Percentiles rank a stretch among this genome's conserved stretches.
Conservation (phyloP, 1,139 yeast species). For the Pichia kudriavzevii region DNA sequence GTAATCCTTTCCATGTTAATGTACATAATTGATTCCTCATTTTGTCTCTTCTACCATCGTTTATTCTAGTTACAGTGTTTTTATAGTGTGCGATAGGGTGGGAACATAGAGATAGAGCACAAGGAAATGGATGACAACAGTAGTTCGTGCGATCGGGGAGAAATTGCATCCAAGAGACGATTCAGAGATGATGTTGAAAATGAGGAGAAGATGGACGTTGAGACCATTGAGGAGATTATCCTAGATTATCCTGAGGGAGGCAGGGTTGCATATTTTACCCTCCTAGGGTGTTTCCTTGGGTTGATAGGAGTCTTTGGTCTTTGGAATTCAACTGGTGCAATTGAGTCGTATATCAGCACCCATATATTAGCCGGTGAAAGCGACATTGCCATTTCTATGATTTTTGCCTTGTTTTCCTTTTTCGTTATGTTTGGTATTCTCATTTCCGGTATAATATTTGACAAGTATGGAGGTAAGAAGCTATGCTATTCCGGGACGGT, state of each 20-base stretch:
- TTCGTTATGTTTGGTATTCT: conserved; percentile 49
- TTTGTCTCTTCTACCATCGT: too few relatives aligned
- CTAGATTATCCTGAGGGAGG: conserved; percentile 58
- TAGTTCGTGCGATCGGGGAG: too few relatives aligned
- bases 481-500: conserved; percentile 41
- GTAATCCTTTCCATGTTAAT: too few relatives aligned
- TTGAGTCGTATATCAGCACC: conserved; percentile 54
- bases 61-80: too few relatives aligned
- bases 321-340: conserved; percentile 61
- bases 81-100: too few relatives aligned
- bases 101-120: too few relatives aligned
- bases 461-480: conserved; percentile 47
- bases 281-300: conserved; percentile 59
- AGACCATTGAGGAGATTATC: conserved; percentile 16
- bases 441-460: conserved; percentile 56
- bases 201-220: too few relatives aligned
- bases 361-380: conserved; percentile 40
- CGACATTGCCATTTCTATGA: conserved; percentile 55
- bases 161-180: too few relatives aligned
- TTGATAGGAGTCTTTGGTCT: conserved; percentile 57
- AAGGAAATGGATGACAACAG: too few relatives aligned
- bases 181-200: too few relatives aligned
- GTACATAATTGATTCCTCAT: too few relatives aligned
- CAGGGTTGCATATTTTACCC: conserved; percentile 43
- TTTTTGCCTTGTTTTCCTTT: conserved; percentile 54